A percentile compares a stretch with the other conserved stretches of the same genome.
phyloP scores from a whole-genome alignment of 805 yeast genomes.

The Spencermartinsiella europaea region DNA sequence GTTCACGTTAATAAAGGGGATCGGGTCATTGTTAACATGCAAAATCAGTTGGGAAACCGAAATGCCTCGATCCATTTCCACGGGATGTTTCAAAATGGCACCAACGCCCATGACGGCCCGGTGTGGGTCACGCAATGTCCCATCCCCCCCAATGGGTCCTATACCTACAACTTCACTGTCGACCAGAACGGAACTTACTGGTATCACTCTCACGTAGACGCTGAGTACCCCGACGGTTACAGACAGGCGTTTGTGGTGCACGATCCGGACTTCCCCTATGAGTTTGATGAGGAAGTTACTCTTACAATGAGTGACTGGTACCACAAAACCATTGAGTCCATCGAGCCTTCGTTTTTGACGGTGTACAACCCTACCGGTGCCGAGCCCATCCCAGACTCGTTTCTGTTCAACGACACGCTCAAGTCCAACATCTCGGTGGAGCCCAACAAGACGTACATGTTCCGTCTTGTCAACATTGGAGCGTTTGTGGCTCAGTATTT shows the following conservation, averaged over 20 bases:
- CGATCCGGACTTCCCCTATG: constrained; percentile 50
- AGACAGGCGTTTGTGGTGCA: constrained; percentile 60
- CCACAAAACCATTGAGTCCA: constrained; percentile 55
- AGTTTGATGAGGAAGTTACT: constrained; percentile 73
- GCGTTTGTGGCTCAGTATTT: constrained; percentile 88
- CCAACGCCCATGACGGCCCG: constrained; percentile 87
- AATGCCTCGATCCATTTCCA: constrained; percentile 88
- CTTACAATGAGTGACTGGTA: constrained; percentile 84
- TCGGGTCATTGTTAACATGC: constrained; percentile 62
- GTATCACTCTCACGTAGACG: constrained; percentile 93
- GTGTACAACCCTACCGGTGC: constrained; percentile 94
- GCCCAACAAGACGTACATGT: constrained; percentile 79
- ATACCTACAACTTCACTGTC: constrained; percentile 74
- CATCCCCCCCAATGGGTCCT: constrained; percentile 68
- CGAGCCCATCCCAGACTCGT: constrained; percentile 86
- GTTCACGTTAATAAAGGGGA: constrained; percentile 76
- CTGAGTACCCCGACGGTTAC: constrained; percentile 89
- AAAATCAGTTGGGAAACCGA: constrained; percentile 63
- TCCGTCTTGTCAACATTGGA: constrained; percentile 80
- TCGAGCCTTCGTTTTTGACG: constrained; percentile 51
- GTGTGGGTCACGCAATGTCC: constrained; percentile 88
- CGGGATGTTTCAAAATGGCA: constrained; percentile 79
- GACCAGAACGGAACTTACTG: constrained; percentile 88
- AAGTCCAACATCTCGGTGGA: constrained; percentile 52
- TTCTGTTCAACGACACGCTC: constrained; percentile 72